phyloP scores from a whole-genome alignment of 2,329 filamentous ascomycete species.

The Alternaria gansuensis region DNA sequence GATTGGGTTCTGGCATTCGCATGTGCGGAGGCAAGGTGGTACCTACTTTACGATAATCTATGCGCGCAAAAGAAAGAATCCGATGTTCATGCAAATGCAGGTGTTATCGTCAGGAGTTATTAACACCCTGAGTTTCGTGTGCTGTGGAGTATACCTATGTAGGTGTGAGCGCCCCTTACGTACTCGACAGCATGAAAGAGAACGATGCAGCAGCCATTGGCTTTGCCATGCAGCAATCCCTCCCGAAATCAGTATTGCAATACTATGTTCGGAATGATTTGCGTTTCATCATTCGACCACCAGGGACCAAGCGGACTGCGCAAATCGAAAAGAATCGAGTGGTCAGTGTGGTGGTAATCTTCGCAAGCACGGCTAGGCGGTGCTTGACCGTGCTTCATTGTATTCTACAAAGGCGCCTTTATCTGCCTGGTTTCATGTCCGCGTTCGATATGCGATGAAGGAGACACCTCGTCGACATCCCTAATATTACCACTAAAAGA shows the following conservation, averaged over 20 bases:
- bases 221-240: neutral
- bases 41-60: slow-evolving; percentile 11
- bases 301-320: slow-evolving; percentile 15
- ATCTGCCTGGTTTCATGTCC: slow-evolving; percentile 11
- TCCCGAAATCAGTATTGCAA: neutral
- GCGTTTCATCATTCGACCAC: slow-evolving; percentile 4
- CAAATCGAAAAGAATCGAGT: slow-evolving; percentile 7
- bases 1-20: slow-evolving; percentile 4
- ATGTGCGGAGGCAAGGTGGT: slow-evolving; percentile 4
- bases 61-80: slow-evolving; percentile 8
- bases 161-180: neutral
- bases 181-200: neutral
- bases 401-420: slow-evolving; percentile 15
- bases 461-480: slow-evolving; percentile 3
- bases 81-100: slow-evolving; percentile 6
- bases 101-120: neutral
- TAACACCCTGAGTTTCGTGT: neutral
- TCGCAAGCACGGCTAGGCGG: slow-evolving; percentile 8
- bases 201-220: neutral
- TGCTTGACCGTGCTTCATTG: slow-evolving; percentile 10
- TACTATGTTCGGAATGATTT: slow-evolving; percentile 1
- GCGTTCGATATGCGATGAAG: slow-evolving; percentile 6
- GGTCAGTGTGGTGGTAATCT: slow-evolving; percentile 4
- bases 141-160: neutral
- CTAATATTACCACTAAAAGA: slow-evolving; percentile 6